Conservation (phyloP, 176 grass and related monocot species). For the Carex cristatella region DNA sequence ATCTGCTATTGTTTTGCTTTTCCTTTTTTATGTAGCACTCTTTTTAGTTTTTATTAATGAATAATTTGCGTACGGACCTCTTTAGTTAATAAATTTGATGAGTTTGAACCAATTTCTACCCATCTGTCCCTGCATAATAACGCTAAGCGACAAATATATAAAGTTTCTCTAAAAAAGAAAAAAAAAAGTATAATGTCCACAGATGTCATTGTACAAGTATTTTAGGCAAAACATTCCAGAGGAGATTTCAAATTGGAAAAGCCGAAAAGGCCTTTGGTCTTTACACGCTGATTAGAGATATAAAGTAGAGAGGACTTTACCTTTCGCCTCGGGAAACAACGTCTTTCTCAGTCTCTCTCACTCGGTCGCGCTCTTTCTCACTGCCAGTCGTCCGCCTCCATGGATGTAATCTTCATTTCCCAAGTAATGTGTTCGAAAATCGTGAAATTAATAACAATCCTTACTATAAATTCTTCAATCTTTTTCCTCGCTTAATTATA, state of each 20-base stretch:
- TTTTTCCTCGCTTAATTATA: neutral
- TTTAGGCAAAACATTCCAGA: neutral
- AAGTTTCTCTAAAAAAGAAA: too few relatives aligned
- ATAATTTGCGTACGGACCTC: too few relatives aligned
- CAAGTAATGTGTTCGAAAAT: conserved; percentile 1
- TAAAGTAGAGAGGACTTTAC: neutral
- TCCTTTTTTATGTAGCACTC: too few relatives aligned
- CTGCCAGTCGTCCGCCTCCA: neutral
- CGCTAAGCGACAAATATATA: neutral
- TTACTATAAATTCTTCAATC: neutral
- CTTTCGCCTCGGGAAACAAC: neutral
- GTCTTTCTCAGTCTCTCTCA: neutral
- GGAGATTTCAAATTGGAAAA: neutral
- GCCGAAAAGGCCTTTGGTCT: neutral
- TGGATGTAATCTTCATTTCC: neutral
- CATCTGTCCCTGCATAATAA: too few relatives aligned
- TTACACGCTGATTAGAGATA: neutral
- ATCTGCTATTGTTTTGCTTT: too few relatives aligned
- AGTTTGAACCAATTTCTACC: too few relatives aligned
- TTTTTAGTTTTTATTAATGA: too few relatives aligned
- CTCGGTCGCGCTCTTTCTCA: neutral
- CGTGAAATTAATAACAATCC: neutral
- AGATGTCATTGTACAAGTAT: neutral
- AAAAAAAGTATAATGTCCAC: neutral
- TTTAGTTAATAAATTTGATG: too few relatives aligned